Evolutionary conservation across 352 stramenopile species (phyloP).

Genomic region (Pythium folliculosum): DNA sequence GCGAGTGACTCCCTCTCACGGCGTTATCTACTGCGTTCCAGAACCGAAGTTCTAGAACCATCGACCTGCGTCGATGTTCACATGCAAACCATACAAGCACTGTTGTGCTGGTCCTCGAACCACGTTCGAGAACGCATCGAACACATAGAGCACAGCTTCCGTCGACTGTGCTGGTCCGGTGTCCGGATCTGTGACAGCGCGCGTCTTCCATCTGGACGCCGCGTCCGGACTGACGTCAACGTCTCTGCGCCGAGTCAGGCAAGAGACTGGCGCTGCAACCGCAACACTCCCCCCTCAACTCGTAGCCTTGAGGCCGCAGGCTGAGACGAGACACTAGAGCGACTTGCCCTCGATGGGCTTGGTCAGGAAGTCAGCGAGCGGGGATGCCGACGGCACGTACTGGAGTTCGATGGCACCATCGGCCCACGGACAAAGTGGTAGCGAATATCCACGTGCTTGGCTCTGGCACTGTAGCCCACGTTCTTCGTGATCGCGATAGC

Average conservation of each 20-base stretch:
- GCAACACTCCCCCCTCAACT: conserved; percentile 15
- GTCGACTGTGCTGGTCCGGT: conserved; percentile 7
- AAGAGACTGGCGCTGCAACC: conserved; percentile 13
- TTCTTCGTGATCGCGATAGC: conserved; percentile 11
- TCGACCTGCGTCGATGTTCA: conserved; percentile 14
- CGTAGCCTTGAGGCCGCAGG: conserved; percentile 1
- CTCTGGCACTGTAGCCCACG: conserved; percentile 13
- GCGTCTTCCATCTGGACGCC: conserved; percentile 13
- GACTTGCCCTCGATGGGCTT: conserved; percentile 3
- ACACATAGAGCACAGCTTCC: conserved; percentile 13
- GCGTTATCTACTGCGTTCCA: conserved; percentile 1
- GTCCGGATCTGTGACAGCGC: conserved; percentile 9
- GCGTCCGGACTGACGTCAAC: conserved; percentile 6
- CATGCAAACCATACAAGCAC: conserved; percentile 14
- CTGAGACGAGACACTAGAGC: neutral
- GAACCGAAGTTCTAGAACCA: conserved; percentile 10
- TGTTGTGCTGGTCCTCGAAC: conserved; percentile 16
- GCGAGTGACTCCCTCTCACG: conserved; percentile 10
- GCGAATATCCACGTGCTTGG: conserved; percentile 8
- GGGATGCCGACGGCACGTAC: conserved; percentile 6
- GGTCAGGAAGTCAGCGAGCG: conserved; percentile 7
- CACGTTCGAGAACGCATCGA: conserved; percentile 7
- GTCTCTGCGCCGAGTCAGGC: conserved; percentile 10
- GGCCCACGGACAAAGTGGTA: conserved; percentile 4
- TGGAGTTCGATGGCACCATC: neutral